phyloP scores from a whole-genome alignment of 78 protist genomes.

The slime mould (Dictyostelium discoideum) region DNA sequence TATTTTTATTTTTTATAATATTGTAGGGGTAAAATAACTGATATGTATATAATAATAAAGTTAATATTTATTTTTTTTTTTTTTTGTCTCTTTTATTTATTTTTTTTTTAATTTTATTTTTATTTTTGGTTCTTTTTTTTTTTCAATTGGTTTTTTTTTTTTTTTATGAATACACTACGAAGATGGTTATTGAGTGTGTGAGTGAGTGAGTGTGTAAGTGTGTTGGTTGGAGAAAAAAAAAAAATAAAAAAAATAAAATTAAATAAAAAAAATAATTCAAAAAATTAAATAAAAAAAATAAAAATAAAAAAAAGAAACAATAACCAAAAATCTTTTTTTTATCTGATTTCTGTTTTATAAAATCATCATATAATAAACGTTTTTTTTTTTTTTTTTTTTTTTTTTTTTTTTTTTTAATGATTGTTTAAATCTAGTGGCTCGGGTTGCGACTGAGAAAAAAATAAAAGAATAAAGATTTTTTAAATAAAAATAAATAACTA shows the following conservation, averaged over 20 bases:
- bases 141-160: neutral
- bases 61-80: no score
- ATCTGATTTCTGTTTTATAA: neutral
- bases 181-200: neutral
- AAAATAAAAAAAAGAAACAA: no score
- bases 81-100: neutral
- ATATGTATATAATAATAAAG: no score
- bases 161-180: neutral
- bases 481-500: no score
- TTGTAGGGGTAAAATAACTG: neutral
- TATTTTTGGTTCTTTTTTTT: neutral
- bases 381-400: no score
- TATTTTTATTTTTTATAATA: neutral
- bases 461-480: no score
- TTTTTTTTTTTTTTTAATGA: no score
- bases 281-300: no score
- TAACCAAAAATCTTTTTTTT: no score
- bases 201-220: neutral
- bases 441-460: neutral
- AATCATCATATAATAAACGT: no score
- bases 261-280: no score
- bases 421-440: neutral
- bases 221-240: neutral
- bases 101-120: neutral
- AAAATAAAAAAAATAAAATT: no score